Percentiles rank a stretch among this genome's conserved stretches.
Evolutionary conservation across 2,329 filamentous ascomycete species (phyloP).

Genomic region (Magnaporthiopsis poae): DNA sequence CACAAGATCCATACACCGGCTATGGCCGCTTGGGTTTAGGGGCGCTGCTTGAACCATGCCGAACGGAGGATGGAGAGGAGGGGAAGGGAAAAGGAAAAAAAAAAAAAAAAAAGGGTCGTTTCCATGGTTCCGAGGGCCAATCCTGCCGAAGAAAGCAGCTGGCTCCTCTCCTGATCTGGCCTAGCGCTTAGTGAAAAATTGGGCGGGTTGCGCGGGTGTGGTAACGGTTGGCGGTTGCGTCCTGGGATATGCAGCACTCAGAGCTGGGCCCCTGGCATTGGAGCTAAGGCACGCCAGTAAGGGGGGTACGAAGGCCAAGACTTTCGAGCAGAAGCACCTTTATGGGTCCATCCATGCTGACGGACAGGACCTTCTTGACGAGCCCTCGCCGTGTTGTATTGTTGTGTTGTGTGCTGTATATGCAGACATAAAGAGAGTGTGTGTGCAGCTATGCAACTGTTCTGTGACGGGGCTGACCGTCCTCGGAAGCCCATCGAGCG

Average conservation of each 20-base stretch:
- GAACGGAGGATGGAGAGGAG: no score
- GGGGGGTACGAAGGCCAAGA: background rate
- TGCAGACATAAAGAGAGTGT: no score
- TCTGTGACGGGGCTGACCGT: background rate
- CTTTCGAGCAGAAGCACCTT: background rate
- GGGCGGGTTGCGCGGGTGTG: background rate
- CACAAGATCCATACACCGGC: no score
- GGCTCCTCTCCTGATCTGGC: background rate
- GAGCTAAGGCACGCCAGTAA: background rate
- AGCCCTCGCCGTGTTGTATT: background rate
- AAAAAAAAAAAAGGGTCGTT: background rate
- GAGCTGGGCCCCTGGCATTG: background rate
- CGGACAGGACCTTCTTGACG: background rate
- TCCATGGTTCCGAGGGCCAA: background rate
- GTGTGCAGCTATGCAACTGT: background rate
- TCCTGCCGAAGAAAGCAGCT: background rate
- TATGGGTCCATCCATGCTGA: background rate
- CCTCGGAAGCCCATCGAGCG: background rate
- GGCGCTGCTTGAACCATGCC: no score
- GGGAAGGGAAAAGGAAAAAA: background rate
- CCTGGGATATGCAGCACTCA: background rate
- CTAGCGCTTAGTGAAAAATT: background rate
- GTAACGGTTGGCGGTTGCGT: background rate
- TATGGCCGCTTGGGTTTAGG: no score
- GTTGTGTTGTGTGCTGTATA: no score